phyloP scores from a whole-genome alignment of 768 basidiomycete species.

The Tulasnella sp. region DNA sequence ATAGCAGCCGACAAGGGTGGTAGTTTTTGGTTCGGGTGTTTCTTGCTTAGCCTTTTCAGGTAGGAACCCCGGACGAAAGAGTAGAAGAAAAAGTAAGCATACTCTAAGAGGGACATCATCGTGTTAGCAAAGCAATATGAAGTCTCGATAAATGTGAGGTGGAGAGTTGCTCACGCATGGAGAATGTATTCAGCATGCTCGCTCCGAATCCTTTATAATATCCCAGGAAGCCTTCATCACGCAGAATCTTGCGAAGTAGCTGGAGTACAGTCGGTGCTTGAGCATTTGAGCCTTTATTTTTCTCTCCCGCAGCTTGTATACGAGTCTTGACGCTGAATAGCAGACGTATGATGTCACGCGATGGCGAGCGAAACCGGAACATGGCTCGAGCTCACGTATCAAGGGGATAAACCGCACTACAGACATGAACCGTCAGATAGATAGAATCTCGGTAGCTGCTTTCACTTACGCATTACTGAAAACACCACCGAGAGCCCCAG shows the following conservation, averaged over 20 bases:
- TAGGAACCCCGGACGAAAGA: conserved; percentile 79
- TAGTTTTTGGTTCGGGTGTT: conserved; percentile 42
- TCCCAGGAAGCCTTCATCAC: conserved; percentile 69
- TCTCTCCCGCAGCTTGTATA: conserved; percentile 69
- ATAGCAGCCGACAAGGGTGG: conserved; percentile 55
- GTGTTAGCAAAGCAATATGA: not conserved
- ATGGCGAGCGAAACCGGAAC: not conserved
- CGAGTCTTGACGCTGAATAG: conserved; percentile 74
- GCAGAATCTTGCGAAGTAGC: conserved; percentile 59
- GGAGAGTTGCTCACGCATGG: conserved; percentile 60
- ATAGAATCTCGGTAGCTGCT: not conserved
- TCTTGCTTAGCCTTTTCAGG: conserved; percentile 53
- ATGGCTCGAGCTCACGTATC: conserved; percentile 81
- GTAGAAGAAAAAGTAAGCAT: conserved; percentile 99
- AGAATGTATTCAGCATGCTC: conserved; percentile 97
- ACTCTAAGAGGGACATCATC: conserved; percentile 46
- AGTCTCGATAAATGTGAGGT: conserved; percentile 11
- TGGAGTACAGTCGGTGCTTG: conserved; percentile 42
- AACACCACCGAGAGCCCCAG: conserved; percentile 87
- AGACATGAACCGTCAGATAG: not conserved
- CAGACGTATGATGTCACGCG: conserved; percentile 11
- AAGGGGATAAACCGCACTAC: conserved; percentile 83
- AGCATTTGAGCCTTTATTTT: conserved; percentile 30
- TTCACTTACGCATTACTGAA: conserved; percentile 79
- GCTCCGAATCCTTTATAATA: conserved; percentile 89